These are phyloP conservation scores for Graphilbum fragrans DNA, from an alignment of 2,329 filamentous ascomycete species.

Conservation along the genomic window DNA sequence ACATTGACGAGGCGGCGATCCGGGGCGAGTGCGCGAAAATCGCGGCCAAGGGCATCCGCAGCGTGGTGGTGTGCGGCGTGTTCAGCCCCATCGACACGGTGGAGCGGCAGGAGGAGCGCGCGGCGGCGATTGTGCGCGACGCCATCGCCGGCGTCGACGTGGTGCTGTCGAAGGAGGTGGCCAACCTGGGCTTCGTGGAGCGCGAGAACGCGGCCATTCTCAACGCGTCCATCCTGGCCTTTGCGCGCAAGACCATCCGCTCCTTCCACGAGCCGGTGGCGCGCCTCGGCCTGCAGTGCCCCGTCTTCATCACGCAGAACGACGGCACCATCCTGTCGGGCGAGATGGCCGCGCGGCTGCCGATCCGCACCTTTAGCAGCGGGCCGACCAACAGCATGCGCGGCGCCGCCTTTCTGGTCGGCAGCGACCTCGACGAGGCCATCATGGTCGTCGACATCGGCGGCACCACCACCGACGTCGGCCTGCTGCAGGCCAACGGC, in stretches of 20 bases:
- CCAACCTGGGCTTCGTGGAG: slow-evolving; percentile 43
- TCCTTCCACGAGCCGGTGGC: slow-evolving; percentile 41
- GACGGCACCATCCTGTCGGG: slow-evolving; percentile 49
- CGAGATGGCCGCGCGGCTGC: slow-evolving; percentile 38
- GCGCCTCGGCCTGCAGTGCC: slow-evolving; percentile 35
- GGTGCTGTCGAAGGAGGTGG: slow-evolving; percentile 38
- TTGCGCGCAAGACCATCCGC: slow-evolving; percentile 43
- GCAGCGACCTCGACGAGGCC: slow-evolving; percentile 16
- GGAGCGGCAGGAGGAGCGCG: slow-evolving; percentile 34
- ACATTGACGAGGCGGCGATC: slow-evolving; percentile 30
- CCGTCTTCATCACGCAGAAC: slow-evolving; percentile 51
- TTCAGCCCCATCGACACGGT: slow-evolving; percentile 40
- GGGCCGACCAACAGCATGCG: slow-evolving; percentile 53
- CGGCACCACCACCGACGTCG: slow-evolving; percentile 54
- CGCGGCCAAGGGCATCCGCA: slow-evolving; percentile 27
- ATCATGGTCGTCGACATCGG: slow-evolving; percentile 55
- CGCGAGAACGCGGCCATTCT: slow-evolving; percentile 54
- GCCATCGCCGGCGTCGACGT: slow-evolving; percentile 30
- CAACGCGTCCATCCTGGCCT: slow-evolving; percentile 48
- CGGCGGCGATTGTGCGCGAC: slow-evolving; percentile 26
- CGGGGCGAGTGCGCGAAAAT: slow-evolving; percentile 25
- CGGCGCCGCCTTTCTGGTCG: slow-evolving; percentile 44
- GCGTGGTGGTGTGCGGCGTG: slow-evolving; percentile 35
- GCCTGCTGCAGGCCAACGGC: slow-evolving; percentile 45
- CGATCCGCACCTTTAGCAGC: slow-evolving; percentile 49